Evolutionary conservation across 495 filamentous ascomycete genomes (phyloP).

Genomic region (Paragyromitra xinjiangensis): DNA sequence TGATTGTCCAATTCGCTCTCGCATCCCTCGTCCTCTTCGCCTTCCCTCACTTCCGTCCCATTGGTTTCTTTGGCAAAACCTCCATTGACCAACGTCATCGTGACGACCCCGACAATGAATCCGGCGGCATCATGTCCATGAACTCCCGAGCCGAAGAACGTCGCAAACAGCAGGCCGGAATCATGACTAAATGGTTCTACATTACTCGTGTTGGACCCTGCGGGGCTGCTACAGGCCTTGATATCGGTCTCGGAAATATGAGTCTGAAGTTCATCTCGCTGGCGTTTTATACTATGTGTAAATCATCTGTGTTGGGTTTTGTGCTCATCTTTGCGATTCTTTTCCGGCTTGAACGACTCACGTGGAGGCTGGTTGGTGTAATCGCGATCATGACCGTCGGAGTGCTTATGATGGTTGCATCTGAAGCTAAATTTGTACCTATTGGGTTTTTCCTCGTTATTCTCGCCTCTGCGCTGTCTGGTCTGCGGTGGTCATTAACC

Average conservation of each 20-base stretch:
- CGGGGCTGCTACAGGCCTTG: slow-evolving; percentile 89
- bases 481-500: slow-evolving; percentile 96
- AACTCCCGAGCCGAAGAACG: slow-evolving; percentile 61
- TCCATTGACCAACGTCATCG: slow-evolving; percentile 42
- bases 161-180: slow-evolving; percentile 65
- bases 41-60: slow-evolving; percentile 83
- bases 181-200: slow-evolving; percentile 95
- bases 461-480: slow-evolving; percentile 89
- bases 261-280: slow-evolving; percentile 94
- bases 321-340: slow-evolving; percentile 95
- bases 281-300: slow-evolving; percentile 99
- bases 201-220: slow-evolving; percentile 91
- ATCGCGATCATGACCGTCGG: slow-evolving; percentile 93
- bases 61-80: slow-evolving; percentile 53
- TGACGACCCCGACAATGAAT: slow-evolving; percentile 31
- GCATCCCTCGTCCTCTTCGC: slow-evolving; percentile 81
- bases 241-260: slow-evolving; percentile 97
- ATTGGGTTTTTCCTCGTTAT: slow-evolving; percentile 93
- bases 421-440: slow-evolving; percentile 82
- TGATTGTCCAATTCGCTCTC: slow-evolving; percentile 92
- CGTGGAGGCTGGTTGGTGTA: slow-evolving; percentile 82
- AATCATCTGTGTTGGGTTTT: slow-evolving; percentile 94
- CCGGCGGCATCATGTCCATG: slow-evolving; percentile 35
- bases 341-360: slow-evolving; percentile 89
- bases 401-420: slow-evolving; percentile 98